Evolutionary conservation across 148 eudicot species (phyloP).

Genomic region (Diospyros kaki): DNA sequence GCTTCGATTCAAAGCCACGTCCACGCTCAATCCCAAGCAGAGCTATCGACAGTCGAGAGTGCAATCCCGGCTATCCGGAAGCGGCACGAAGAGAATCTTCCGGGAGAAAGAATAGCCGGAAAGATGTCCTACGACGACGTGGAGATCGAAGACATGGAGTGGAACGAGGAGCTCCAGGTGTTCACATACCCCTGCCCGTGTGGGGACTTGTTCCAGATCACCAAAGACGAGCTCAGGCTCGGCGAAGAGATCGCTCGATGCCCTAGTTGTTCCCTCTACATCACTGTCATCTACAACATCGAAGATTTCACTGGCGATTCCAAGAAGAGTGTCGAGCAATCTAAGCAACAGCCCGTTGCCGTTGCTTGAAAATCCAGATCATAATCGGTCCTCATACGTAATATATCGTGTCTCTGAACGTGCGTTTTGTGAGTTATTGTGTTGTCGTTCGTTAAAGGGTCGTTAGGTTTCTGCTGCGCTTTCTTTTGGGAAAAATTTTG

Average conservation of each 20-base stretch:
- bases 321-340: slow-evolving; percentile 31
- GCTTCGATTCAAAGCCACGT: too few relatives aligned
- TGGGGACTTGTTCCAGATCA: slow-evolving; percentile 86
- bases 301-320: slow-evolving; percentile 54
- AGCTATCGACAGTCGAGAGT: too few relatives aligned
- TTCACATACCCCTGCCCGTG: slow-evolving; percentile 92
- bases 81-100: too few relatives aligned
- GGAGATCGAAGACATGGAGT: slow-evolving; percentile 99
- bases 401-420: too few relatives aligned
- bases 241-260: slow-evolving; percentile 96
- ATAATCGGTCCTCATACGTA: neutral
- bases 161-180: slow-evolving; percentile 75
- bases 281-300: slow-evolving; percentile 74
- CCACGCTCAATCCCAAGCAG: too few relatives aligned
- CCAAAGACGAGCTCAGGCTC: slow-evolving; percentile 65
- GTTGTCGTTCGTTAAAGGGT: neutral
- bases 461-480: too few relatives aligned
- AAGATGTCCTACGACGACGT: slow-evolving; percentile 91
- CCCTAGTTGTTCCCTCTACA: slow-evolving; percentile 89
- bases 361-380: slow-evolving; percentile 43
- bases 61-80: too few relatives aligned
- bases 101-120: neutral
- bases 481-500: too few relatives aligned
- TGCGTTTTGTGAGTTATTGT: neutral
- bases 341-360: slow-evolving; percentile 53